Base-by-base conservation (phyloP, 305 asterid genomes). In the Fraxinus ornus region DNA sequence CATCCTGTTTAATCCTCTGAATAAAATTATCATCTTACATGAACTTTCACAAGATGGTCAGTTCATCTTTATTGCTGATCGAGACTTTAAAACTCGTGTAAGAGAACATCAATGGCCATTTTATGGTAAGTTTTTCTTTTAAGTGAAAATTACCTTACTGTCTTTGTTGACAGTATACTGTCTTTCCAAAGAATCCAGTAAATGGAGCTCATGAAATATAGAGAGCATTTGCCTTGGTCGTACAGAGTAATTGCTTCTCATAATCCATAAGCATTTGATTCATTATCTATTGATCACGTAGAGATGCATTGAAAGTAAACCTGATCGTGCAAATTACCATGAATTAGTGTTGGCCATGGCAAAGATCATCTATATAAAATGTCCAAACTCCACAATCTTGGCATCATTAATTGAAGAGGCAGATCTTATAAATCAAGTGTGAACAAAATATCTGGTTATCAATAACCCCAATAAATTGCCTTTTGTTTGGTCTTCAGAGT, bases 71-170 rank as follows among this genome's bases (percentile, higher is more conserved):
- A 92, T 94, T 85, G 95, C 97, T 28, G 98, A 95, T 74, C 91
- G 98, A 52, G 99, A 95, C 90, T 95, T 90, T 87, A 94, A 95
- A 90, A 95, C 92, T 82, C 97, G 98, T 75, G 99, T 95, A 91
- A 86, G 57, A 52, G 62, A 55, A 32, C 79, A 36, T 85, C 64
- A 44, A 75, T 77, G 26, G 35, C 47, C 47, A 17, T 84, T 79
- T 22, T 72, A 22, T 17, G 39, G 30, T 85, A 60, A 62, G 7
- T 78, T 60, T 57, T 68, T 37, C 24, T 75, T 80, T 75, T 26
- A 30, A 72, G 41, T 64, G 70, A 81, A 35, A 35, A 35, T 35
- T 35, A 35, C 8, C 1, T 33, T 4, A 33, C 39, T 36, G 8
- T 36, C 39, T 36, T 36, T n/a, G n/a, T n/a, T n/a, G n/a, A n/a